Evolutionary conservation across 768 basidiomycete genomes (phyloP), one percentile per base, ranked within the genome.

Genomic region (Trametes villosa): DNA sequence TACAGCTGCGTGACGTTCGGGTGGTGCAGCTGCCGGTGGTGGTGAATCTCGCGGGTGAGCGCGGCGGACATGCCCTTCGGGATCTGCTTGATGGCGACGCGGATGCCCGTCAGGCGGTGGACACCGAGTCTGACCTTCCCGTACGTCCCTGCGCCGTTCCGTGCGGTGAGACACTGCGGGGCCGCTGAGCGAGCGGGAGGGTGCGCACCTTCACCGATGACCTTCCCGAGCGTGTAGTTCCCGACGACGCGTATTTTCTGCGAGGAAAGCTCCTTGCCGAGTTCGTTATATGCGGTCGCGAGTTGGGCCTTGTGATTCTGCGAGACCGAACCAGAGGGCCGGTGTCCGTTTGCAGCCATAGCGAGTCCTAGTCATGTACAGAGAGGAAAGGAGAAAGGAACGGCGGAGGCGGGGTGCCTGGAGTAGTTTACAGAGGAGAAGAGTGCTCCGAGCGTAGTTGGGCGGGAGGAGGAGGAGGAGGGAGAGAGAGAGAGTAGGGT

Each of bases 71-170:
- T 86, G 58, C 88, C 85, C 75, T 98, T 98, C 36, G 96, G 94
- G 64, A 98, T 96, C 75, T 98, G 96, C 78, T 99, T 99, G 78
- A 99, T 89, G 56, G 96, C 96, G 67, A 96, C 96, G 53, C 94
- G 86, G 45, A 89, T 89, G 8, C 90, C 91, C 2, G 96, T 95
- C 47, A 98, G 81, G 59, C 96, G 90, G 73, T 99, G 95, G 0
- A 91, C 94, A 53, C 95, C 97, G 72, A 99, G 81, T 52, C 95
- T 87, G 30, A 98, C 96, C 71, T 94, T 96, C 36, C 96, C 96
- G 73, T 96, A 98, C 45, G 96, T 88, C 63, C 96, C 96, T 62
- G 36, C 42, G 45, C n/a, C n/a, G 13, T 17, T 26, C 31, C 24
- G 22, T 12, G 40, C 45, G 27, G 48, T 56, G 45, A 57, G 61